These are phyloP conservation scores for Podaxis pistillaris DNA, from an alignment of 768 basidiomycete genomes.

Conservation along the genomic window DNA sequence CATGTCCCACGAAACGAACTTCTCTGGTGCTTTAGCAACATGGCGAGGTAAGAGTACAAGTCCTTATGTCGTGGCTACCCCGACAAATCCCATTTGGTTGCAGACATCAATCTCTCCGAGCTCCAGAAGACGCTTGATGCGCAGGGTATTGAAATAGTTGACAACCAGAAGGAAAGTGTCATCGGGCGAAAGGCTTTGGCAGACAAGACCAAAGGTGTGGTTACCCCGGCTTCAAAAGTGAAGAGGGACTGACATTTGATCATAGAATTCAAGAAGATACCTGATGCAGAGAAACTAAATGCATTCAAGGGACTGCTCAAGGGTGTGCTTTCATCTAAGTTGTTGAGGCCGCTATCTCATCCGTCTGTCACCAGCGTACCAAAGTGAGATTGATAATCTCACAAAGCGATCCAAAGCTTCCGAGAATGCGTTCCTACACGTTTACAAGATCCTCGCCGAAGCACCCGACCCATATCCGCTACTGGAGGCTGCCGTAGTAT, in stretches of 20 bases:
- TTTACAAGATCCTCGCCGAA: conserved; percentile 95
- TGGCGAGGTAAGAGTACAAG: conserved; percentile 71
- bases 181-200: conserved; percentile 92
- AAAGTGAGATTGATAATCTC: conserved; percentile 93
- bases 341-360: conserved; percentile 2
- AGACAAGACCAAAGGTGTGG: conserved; percentile 93
- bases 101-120: conserved; percentile 86
- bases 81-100: not conserved
- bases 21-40: conserved; percentile 87
- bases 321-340: conserved; percentile 39
- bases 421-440: conserved; percentile 94
- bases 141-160: conserved; percentile 93
- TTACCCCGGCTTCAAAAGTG: not conserved
- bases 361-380: conserved; percentile 64
- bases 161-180: conserved; percentile 97
- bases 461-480: conserved; percentile 97
- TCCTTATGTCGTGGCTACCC: not conserved
- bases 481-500: conserved; percentile 88
- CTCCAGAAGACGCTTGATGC: conserved; percentile 91
- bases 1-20: conserved; percentile 66
- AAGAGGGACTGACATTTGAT: not conserved
- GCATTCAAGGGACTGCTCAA: conserved; percentile 91
- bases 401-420: conserved; percentile 90
- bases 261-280: conserved; percentile 93
- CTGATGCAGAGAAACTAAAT: conserved; percentile 83